Evolutionary conservation across 495 filamentous ascomycete species (phyloP), one percentile per base, ranked within the genome.

Genomic region (Tetracladium marchalianum): DNA sequence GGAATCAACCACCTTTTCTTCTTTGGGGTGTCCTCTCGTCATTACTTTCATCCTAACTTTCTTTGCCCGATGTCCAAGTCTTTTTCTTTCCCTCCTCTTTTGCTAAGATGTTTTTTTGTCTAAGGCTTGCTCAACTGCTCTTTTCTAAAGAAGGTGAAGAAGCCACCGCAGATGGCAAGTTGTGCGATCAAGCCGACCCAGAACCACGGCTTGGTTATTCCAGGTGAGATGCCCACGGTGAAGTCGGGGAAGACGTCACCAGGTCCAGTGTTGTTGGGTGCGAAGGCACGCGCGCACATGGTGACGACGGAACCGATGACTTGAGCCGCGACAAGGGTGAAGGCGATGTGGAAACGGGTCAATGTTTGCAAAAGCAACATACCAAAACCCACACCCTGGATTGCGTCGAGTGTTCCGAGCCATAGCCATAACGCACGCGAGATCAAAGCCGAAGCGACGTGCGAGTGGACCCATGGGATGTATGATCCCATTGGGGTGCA

Each of bases 51-150:
- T 27, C 22, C n/a, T n/a, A n/a, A n/a, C n/a, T n/a, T n/a, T n/a
- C n/a, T n/a, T n/a, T n/a, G n/a, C n/a, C n/a, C 22, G 7, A 27
- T 7, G 3, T 27, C 22, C 22, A 27, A 27, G 3, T 7, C 7
- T 27, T 27, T 7, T 27, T 27, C 22, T 7, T 27, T 7, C n/a
- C n/a, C n/a, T n/a, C n/a, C n/a, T n/a, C n/a, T n/a, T n/a, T n/a
- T n/a, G n/a, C n/a, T n/a, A n/a, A n/a, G n/a, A n/a, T n/a, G n/a
- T n/a, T n/a, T n/a, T n/a, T n/a, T 27, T 7, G n/a, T 46, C 46
- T 50, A 81, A 16, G 81, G 81, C 68, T 85, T 85, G 35, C 68
- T 70, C 35, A 84, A 70, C 58, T 84, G 81, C 60, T 84, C 81
- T 66, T 81, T 83, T 31, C 81, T 67, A 69, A 84, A 85, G 65